Evolutionary conservation across 345 rosid species (phyloP).

Genomic region (Rubroshorea leprosula): DNA sequence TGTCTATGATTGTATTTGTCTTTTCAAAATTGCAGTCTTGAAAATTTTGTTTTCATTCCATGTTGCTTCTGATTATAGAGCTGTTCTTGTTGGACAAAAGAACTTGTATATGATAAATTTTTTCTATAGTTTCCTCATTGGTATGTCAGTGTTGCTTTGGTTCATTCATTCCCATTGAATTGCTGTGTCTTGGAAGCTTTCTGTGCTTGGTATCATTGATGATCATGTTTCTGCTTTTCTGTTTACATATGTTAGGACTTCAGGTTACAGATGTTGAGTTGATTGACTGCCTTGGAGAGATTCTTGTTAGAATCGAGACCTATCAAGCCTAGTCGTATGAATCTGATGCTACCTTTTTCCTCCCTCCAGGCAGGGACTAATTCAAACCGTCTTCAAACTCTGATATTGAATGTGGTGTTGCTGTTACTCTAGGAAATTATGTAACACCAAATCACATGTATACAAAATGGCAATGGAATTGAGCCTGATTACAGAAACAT

Average conservation of each 20-base stretch:
- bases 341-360: slow-evolving; percentile 4
- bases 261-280: not conserved
- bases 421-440: slow-evolving; percentile 77
- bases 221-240: too few species aligned
- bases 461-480: slow-evolving; percentile 87
- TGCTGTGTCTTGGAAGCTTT: not conserved
- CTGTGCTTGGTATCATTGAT: not conserved
- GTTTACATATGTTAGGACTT: too few species aligned
- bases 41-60: slow-evolving; percentile 31
- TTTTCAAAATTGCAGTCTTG: slow-evolving; percentile 4
- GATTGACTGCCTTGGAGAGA: not conserved
- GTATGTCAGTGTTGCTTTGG: not conserved
- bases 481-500: slow-evolving; percentile 64
- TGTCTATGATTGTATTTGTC: slow-evolving; percentile 3
- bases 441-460: slow-evolving; percentile 86
- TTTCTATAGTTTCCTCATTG: not conserved
- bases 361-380: slow-evolving; percentile 60
- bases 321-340: too few species aligned
- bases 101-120: slow-evolving; percentile 29
- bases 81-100: slow-evolving; percentile 86
- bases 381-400: slow-evolving; percentile 90
- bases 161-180: too few species aligned
- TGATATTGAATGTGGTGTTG: slow-evolving; percentile 84
- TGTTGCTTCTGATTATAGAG: slow-evolving; percentile 98
- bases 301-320: not conserved